These are phyloP conservation scores for Arthrobotrys entomopaga DNA, from an alignment of 2,329 filamentous ascomycete genomes.

Conservation along the genomic window DNA sequence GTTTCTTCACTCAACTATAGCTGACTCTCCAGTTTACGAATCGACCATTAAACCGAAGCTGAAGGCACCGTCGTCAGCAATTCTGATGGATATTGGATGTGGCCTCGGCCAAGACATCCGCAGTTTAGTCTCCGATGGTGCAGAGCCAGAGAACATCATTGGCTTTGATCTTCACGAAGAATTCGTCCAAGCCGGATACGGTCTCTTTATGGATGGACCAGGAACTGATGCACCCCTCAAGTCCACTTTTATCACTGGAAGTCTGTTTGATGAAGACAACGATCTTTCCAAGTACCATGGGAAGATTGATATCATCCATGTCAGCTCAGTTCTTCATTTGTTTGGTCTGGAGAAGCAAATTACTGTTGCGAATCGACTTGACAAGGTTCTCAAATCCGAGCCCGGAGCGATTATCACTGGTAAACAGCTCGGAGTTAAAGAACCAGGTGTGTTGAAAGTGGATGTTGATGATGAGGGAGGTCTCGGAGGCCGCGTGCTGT, in stretches of 20 bases:
- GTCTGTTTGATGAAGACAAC: slow-evolving; percentile 2
- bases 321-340: slow-evolving; percentile 4
- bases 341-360: slow-evolving; percentile 4
- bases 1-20: slow-evolving; percentile 7
- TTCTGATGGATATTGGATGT: slow-evolving; percentile 5
- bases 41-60: background rate
- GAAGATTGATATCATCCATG: background rate
- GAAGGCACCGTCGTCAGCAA: background rate
- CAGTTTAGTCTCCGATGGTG: slow-evolving; percentile 1
- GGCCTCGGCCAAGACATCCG: slow-evolving; percentile 2
- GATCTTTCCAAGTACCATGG: background rate
- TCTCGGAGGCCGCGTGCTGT: background rate
- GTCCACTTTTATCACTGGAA: slow-evolving; percentile 1
- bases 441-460: background rate
- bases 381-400: slow-evolving; percentile 4
- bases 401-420: slow-evolving; percentile 5
- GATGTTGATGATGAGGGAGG: background rate
- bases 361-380: background rate
- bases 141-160: slow-evolving; percentile 7
- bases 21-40: background rate
- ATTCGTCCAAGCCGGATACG: slow-evolving; percentile 1
- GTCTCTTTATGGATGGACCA: slow-evolving; percentile 2
- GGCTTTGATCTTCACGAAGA: slow-evolving; percentile 4
- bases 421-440: background rate
- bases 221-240: background rate